A percentile compares a stretch with the other conserved stretches of the same genome.
phyloP scores from a whole-genome alignment of 306 rosid species.

The Ormosia semicastrata region DNA sequence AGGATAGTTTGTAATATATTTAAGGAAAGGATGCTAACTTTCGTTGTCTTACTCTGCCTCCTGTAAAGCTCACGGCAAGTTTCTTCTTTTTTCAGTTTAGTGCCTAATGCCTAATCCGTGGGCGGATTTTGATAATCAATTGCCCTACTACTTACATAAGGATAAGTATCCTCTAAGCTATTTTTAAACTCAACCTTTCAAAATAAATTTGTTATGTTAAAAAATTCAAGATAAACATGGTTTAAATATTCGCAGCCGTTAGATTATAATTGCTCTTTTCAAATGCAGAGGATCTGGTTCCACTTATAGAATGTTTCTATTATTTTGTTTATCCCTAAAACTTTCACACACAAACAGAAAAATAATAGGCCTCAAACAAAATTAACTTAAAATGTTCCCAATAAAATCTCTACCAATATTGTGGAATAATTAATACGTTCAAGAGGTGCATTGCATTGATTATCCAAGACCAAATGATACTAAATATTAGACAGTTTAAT shows the following conservation, averaged over 20 bases:
- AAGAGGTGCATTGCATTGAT: background rate
- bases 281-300: no score
- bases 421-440: background rate
- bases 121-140: slow-evolving; percentile 8
- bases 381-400: background rate
- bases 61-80: background rate
- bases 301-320: background rate
- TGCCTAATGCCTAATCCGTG: slow-evolving; percentile 15
- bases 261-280: no score
- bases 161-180: no score
- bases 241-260: no score
- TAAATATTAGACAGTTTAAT: background rate
- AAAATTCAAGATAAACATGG: no score
- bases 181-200: no score
- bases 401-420: background rate
- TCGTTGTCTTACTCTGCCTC: background rate
- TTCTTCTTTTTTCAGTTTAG: background rate
- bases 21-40: slow-evolving; percentile 20
- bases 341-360: background rate
- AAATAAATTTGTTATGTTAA: no score
- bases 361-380: background rate
- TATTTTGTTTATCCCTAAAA: background rate
- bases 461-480: background rate
- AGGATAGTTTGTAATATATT: slow-evolving; percentile 15
- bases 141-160: background rate